Conservation (phyloP, 148 eudicot species). For the Nepenthes mirabilis region DNA sequence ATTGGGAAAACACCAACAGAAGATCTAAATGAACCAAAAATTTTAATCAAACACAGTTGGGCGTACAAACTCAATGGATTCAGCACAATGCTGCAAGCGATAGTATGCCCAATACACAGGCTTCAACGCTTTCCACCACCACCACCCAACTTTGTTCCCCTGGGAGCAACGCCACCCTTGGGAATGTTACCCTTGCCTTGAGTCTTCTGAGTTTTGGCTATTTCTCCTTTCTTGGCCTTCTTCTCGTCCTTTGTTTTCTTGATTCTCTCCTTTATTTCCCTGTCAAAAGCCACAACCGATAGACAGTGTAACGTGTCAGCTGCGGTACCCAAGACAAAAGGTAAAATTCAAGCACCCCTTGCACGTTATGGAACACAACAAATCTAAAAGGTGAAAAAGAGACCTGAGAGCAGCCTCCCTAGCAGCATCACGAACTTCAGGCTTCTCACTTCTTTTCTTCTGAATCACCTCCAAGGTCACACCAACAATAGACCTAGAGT, state of each 20-base stretch:
- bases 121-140: constrained; percentile 11
- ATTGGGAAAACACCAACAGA: too few relatives aligned
- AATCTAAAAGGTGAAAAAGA: background rate
- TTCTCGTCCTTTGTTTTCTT: constrained; percentile 66
- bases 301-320: too few relatives aligned
- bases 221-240: constrained; percentile 51
- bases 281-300: background rate
- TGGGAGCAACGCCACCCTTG: constrained; percentile 16
- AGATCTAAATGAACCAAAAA: too few relatives aligned
- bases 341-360: background rate
- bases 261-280: constrained; percentile 66
- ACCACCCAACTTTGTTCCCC: constrained; percentile 9
- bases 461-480: constrained; percentile 59
- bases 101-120: too few relatives aligned
- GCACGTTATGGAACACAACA: background rate
- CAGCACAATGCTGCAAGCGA: too few relatives aligned
- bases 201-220: constrained; percentile 20
- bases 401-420: constrained; percentile 64
- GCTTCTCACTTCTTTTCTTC: constrained; percentile 49
- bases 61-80: too few relatives aligned
- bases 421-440: constrained; percentile 63
- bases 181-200: constrained; percentile 24
- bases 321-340: too few relatives aligned
- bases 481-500: constrained; percentile 60
- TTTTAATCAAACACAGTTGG: too few relatives aligned